Conservation (phyloP, 768 basidiomycete species). For the Leccinum imitatum region DNA sequence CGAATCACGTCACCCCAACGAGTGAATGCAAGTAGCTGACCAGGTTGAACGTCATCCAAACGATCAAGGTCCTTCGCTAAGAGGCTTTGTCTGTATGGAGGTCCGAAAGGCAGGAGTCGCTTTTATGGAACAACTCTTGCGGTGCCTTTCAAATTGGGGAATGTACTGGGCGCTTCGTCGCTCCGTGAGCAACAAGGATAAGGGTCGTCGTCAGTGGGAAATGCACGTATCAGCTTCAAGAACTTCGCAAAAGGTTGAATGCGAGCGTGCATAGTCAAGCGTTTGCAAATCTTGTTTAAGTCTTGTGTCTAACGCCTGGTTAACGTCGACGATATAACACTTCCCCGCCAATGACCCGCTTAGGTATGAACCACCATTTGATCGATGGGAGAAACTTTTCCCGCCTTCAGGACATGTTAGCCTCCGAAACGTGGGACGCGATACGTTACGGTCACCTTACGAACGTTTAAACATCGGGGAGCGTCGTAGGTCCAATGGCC, state of each 20-base stretch:
- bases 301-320: too few relatives aligned
- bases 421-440: neutral
- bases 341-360: neutral
- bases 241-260: neutral
- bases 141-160: too few relatives aligned
- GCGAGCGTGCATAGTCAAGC: too few relatives aligned
- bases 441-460: neutral
- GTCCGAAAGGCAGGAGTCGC: neutral
- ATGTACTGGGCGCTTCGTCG: too few relatives aligned
- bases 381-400: too few relatives aligned
- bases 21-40: neutral
- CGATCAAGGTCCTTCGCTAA: neutral
- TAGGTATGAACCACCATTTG: too few relatives aligned
- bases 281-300: too few relatives aligned
- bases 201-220: neutral
- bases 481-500: neutral
- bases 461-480: neutral
- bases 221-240: neutral
- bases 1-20: conserved; percentile 1
- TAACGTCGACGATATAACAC: neutral
- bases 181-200: neutral
- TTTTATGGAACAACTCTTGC: too few relatives aligned
- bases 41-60: neutral
- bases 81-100: too few relatives aligned
- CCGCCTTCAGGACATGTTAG: neutral